Evolutionary conservation across 768 basidiomycete genomes (phyloP).

Genomic region (Phanerochaete sordida): DNA sequence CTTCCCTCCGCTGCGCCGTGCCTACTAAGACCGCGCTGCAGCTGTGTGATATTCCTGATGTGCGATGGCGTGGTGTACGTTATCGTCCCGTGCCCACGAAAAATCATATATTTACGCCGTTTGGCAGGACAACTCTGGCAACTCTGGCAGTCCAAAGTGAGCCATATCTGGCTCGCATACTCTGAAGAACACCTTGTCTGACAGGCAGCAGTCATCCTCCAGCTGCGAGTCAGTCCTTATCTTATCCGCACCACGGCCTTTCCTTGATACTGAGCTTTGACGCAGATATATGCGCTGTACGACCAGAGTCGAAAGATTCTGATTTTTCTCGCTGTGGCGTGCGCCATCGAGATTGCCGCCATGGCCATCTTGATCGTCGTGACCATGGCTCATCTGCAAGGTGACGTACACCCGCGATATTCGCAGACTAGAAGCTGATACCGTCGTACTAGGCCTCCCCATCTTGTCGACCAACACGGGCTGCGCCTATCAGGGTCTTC

Average conservation of each 20-base stretch:
- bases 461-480: conserved; percentile 6
- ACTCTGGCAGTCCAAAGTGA: not conserved
- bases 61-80: conserved; percentile 9
- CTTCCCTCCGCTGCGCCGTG: not conserved
- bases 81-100: no score
- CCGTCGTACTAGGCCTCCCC: not conserved
- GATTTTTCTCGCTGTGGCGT: conserved; percentile 1
- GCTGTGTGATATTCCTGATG: conserved; percentile 11
- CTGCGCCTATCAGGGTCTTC: conserved; percentile 18
- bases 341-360: conserved; percentile 2
- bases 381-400: conserved; percentile 8
- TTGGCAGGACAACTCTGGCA: not conserved
- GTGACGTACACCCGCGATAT: no score
- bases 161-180: no score
- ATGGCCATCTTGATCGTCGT: conserved; percentile 11
- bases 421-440: no score
- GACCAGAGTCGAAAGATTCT: conserved; percentile 7
- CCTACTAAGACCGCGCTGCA: not conserved
- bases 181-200: not conserved
- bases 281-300: conserved; percentile 16
- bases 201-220: conserved; percentile 9
- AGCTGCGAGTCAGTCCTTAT: conserved; percentile 11
- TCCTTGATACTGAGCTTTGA: no score
- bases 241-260: not conserved
- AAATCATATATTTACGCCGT: no score